Percentiles rank a stretch among this genome's conserved stretches.
Conservation (phyloP, 148 eudicot genomes). For the Heliosperma pusillum region DNA sequence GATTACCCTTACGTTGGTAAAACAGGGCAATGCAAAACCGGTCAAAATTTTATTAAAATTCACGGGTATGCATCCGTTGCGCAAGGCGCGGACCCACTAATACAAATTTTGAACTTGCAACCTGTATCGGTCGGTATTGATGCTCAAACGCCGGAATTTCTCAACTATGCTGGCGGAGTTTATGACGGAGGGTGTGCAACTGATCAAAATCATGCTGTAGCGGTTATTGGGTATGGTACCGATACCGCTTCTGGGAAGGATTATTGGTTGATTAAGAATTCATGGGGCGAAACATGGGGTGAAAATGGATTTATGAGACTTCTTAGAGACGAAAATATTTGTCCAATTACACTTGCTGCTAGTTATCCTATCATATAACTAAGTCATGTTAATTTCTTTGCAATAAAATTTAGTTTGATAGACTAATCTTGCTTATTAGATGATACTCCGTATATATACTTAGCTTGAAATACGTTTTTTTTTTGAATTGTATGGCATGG, state of each 20-base stretch:
- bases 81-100: slow-evolving; percentile 16
- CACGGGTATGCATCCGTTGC: slow-evolving; percentile 21
- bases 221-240: slow-evolving; percentile 31
- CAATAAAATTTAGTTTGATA: too few relatives aligned
- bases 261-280: slow-evolving; percentile 40
- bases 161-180: slow-evolving; percentile 25
- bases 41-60: neutral
- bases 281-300: slow-evolving; percentile 42
- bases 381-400: too few relatives aligned
- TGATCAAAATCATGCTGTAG: slow-evolving; percentile 25
- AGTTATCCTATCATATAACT: slow-evolving; percentile 24
- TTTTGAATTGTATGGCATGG: too few relatives aligned
- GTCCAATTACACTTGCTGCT: slow-evolving; percentile 25
- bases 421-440: too few relatives aligned
- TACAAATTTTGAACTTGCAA: slow-evolving; percentile 29
- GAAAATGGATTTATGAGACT: slow-evolving; percentile 36
- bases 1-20: slow-evolving; percentile 37
- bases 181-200: slow-evolving; percentile 28
- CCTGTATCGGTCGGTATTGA: slow-evolving; percentile 29
- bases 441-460: too few relatives aligned
- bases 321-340: slow-evolving; percentile 16
- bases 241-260: slow-evolving; percentile 1
- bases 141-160: slow-evolving; percentile 2
- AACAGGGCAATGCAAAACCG: slow-evolving; percentile 11
- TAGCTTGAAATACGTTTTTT: too few relatives aligned